Percentiles rank a stretch among this genome's conserved stretches.
Conservation (phyloP, 2,329 filamentous ascomycete species). For the Furcasterigmium furcatum region DNA sequence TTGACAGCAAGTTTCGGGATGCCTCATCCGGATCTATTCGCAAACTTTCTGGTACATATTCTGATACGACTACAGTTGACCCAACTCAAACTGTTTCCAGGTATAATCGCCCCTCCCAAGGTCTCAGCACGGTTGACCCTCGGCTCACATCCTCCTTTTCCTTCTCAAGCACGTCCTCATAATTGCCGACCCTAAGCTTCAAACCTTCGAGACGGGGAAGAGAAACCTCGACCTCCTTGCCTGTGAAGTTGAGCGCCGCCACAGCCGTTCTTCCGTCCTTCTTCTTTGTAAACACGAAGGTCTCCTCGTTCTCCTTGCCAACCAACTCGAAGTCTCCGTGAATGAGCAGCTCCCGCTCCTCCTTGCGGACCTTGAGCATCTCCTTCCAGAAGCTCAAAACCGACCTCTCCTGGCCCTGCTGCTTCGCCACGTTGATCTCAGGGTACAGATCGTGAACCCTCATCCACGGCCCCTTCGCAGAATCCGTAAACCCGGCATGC, state of each 20-base stretch:
- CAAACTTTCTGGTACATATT: not conserved
- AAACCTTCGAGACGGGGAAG: slow-evolving; percentile 12
- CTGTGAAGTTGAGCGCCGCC: slow-evolving; percentile 34
- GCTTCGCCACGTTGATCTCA: slow-evolving; percentile 52
- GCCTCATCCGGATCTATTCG: not conserved
- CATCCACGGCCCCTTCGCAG: slow-evolving; percentile 49
- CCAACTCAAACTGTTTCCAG: slow-evolving; percentile 11
- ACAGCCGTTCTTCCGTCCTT: slow-evolving; percentile 21
- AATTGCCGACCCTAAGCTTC: slow-evolving; percentile 23
- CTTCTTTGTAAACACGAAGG: slow-evolving; percentile 42
- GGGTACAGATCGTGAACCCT: slow-evolving; percentile 54
- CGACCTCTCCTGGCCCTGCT: slow-evolving; percentile 37
- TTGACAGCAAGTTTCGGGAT: not conserved
- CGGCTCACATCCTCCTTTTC: slow-evolving; percentile 1
- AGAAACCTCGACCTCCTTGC: slow-evolving; percentile 21
- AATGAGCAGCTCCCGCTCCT: slow-evolving; percentile 55
- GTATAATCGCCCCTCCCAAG: slow-evolving; percentile 32
- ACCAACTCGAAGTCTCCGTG: slow-evolving; percentile 56
- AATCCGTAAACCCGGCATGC: slow-evolving; percentile 59
- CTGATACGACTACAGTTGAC: not conserved
- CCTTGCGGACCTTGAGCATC: slow-evolving; percentile 50
- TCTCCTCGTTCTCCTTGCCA: slow-evolving; percentile 40
- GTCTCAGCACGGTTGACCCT: slow-evolving; percentile 15
- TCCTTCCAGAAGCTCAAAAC: slow-evolving; percentile 61
- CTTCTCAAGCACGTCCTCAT: slow-evolving; percentile 16